Base-by-base conservation (phyloP, 768 basidiomycete species). In the Tricholoma sp. region DNA sequence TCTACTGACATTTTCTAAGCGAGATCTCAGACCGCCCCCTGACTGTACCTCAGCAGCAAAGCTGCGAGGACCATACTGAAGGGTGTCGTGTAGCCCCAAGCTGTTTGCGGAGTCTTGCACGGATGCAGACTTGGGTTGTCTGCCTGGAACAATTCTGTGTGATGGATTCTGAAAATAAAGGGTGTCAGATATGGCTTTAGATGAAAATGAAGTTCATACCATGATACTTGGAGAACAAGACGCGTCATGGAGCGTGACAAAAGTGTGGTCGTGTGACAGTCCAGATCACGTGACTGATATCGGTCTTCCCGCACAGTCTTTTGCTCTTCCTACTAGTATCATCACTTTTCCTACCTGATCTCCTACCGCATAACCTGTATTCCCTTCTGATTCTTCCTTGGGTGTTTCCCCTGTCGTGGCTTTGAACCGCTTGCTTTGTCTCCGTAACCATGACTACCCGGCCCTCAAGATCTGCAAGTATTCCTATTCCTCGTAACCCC, bases 71-170 rank as follows among this genome's bases (percentile, higher is more conserved):
- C 96, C 96, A 72, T 95, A 85, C 52, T 83, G 80, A 55, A 99
- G 80, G 3, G 91, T 84, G 70, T 98, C 94, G 69, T 97, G 96
- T 1, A 94, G 78, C 39, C 94, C 95, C 54, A 91, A 74, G 61
- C 79, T 79, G 71, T 88, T 89, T 53, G 83, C 80, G 5, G 85
- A 91, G 68, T 85, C 79, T 58, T 80, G 72, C 47, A 89, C 67
- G 4, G 89, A 83, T 2, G 87, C 89, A 11, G 80, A 73, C 70
- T 87, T 85, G 51, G 78, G 66, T 41, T 71, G 66, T 54, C 67
- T 63, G 5, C 78, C 71, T 14, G 91, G 91, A 1, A 88, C 83
- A 60, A 93, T 72, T 62, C 83, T 82, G 56, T 84, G 72, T 32
- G 88, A 83, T 12, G 79, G 69, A 49, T 80, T 74, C 78, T 79